Evolutionary conservation across 768 basidiomycete species (phyloP).

Genomic region (Amanita polypyramis): DNA sequence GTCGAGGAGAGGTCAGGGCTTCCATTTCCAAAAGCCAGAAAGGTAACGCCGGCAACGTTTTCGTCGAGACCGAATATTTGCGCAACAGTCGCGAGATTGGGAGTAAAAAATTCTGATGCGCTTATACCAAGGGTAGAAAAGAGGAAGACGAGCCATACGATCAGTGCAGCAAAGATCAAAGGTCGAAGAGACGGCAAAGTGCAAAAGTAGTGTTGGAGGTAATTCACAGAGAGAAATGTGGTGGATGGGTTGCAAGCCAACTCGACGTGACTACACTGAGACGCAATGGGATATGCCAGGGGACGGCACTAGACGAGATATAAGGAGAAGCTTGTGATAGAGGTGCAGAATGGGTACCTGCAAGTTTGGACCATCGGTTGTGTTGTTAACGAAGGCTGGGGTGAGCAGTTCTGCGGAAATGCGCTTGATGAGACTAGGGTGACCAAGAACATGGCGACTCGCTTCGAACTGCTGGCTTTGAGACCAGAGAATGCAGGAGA

Average conservation of each 20-base stretch:
- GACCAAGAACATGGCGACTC: constrained; percentile 17
- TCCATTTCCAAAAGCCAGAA: constrained; percentile 95
- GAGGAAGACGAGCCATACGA: constrained; percentile 81
- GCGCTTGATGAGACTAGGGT: constrained; percentile 29
- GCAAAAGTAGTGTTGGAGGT: constrained; percentile 67
- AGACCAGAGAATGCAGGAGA: constrained; percentile 61
- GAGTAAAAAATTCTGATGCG: constrained; percentile 96
- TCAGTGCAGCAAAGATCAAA: constrained; percentile 46
- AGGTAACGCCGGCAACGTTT: constrained; percentile 92
- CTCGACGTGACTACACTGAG: constrained; percentile 59
- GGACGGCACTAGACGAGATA: constrained; percentile 49
- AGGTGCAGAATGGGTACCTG: constrained; percentile 16
- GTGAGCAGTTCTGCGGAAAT: constrained; percentile 27
- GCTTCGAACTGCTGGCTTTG: constrained; percentile 25
- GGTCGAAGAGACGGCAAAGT: constrained; percentile 44
- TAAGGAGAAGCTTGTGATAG: constrained; percentile 5
- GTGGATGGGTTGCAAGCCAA: constrained; percentile 43
- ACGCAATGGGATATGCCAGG: constrained; percentile 33
- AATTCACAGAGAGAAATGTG: constrained; percentile 63
- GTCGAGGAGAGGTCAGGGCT: constrained; percentile 96
- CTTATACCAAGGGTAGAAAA: constrained; percentile 94
- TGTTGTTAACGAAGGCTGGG: constrained; percentile 15
- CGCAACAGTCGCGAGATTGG: constrained; percentile 87
- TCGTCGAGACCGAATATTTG: constrained; percentile 81
- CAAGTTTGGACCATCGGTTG: constrained; percentile 12